A percentile compares a stretch with the other conserved stretches of the same genome.
Evolutionary conservation across 1,139 yeast genomes (phyloP).

Genomic region (Debaryomyces sp.): DNA sequence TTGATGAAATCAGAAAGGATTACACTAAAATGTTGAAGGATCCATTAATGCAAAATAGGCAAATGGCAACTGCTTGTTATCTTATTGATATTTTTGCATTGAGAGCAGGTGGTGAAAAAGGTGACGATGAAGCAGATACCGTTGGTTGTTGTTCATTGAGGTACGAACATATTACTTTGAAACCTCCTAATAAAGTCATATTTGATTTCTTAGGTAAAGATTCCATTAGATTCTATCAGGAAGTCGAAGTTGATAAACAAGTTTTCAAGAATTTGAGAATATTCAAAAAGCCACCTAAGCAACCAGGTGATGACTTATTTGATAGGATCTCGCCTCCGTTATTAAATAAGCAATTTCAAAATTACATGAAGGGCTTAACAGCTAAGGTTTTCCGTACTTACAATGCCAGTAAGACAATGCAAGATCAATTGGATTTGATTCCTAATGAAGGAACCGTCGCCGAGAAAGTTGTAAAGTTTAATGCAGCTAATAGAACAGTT

Average conservation of each 20-base stretch:
- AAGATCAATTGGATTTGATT: constrained; percentile 84
- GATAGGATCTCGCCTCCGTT: constrained; percentile 85
- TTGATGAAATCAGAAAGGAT: constrained; percentile 74
- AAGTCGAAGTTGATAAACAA: constrained; percentile 86
- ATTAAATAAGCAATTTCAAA: constrained; percentile 83
- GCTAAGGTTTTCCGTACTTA: constrained; percentile 98
- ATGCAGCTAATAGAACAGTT: constrained; percentile 94
- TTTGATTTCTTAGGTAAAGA: constrained; percentile 97
- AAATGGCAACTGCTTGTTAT: constrained; percentile 92
- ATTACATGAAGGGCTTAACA: constrained; percentile 89
- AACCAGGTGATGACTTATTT: constrained; percentile 89
- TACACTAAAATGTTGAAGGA: constrained; percentile 73
- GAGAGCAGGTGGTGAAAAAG: constrained; percentile 98
- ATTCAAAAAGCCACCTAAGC: constrained; percentile 85
- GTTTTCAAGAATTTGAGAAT: constrained; percentile 87
- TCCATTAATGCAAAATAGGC: constrained; percentile 81
- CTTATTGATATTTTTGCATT: constrained; percentile 92
- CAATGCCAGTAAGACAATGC: constrained; percentile 96
- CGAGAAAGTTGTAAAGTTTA: constrained; percentile 84
- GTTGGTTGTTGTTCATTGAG: constrained; percentile 97
- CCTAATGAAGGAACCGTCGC: constrained; percentile 83
- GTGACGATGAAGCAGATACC: constrained; percentile 97
- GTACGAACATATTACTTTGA: constrained; percentile 82
- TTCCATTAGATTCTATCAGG: constrained; percentile 89
- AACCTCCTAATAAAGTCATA: constrained; percentile 83